phyloP scores from a whole-genome alignment of 495 filamentous ascomycete species.

The Tirmania nivea region DNA sequence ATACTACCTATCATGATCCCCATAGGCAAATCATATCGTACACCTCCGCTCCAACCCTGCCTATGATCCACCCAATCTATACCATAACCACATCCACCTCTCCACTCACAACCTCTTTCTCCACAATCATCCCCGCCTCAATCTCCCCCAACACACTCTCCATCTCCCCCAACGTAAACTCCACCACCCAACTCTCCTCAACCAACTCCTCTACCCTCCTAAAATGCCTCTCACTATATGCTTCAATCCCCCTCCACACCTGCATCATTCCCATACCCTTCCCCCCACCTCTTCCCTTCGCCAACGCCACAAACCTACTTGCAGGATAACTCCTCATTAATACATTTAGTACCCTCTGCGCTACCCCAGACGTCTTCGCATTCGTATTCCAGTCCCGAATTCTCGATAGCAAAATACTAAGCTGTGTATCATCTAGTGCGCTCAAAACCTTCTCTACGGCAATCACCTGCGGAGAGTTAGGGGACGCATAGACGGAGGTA shows the following conservation, averaged over 20 bases:
- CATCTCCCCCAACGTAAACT: constrained; percentile 87
- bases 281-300: constrained; percentile 30
- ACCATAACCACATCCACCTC: no score
- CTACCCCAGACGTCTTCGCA: constrained; percentile 59
- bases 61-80: no score
- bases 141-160: constrained; percentile 36
- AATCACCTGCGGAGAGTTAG: constrained; percentile 33
- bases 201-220: constrained; percentile 63
- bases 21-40: no score
- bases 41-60: no score
- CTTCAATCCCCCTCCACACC: constrained; percentile 56
- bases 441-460: constrained; percentile 71
- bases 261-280: constrained; percentile 50
- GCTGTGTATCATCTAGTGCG: constrained; percentile 57
- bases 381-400: constrained; percentile 95
- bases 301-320: constrained; percentile 46
- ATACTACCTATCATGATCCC: no score
- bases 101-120: background rate
- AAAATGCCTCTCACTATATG: constrained; percentile 85
- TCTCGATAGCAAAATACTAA: constrained; percentile 54
- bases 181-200: constrained; percentile 87
- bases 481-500: constrained; percentile 43
- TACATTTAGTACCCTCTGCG: constrained; percentile 65
- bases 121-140: constrained; percentile 14
- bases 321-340: constrained; percentile 60